phyloP scores from a whole-genome alignment of 179 eudicot species.

The Camellia oleifera region DNA sequence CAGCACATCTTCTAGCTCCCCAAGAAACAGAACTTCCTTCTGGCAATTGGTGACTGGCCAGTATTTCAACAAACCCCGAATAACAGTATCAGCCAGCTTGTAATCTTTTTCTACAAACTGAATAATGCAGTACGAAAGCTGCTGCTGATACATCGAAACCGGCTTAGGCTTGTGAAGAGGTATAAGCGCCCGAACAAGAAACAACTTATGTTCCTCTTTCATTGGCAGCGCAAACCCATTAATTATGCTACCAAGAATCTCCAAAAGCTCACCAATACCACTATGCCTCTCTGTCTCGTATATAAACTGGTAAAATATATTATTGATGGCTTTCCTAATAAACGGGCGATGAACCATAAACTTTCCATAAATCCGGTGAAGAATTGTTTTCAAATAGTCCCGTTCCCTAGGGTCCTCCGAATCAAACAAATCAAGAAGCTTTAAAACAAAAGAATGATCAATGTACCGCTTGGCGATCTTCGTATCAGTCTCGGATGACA shows the following conservation, averaged over 20 bases:
- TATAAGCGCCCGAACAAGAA: constrained; percentile 63
- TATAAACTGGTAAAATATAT: constrained; percentile 62
- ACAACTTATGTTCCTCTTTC: constrained; percentile 78
- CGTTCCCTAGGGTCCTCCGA: constrained; percentile 36
- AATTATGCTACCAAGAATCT: constrained; percentile 74
- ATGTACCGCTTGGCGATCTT: constrained; percentile 34
- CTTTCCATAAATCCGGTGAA: constrained; percentile 55
- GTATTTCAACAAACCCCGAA: constrained; percentile 67
- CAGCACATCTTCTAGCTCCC: constrained; percentile 73
- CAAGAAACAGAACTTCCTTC: constrained; percentile 68
- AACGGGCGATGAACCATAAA: constrained; percentile 77
- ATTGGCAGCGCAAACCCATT: constrained; percentile 84
- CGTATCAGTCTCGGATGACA: constrained; percentile 30
- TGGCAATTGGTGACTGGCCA: constrained; percentile 75
- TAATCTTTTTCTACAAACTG: constrained; percentile 77
- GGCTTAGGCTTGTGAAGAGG: constrained; percentile 76
- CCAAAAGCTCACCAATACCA: constrained; percentile 71
- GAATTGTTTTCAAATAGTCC: constrained; percentile 33
- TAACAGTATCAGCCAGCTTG: constrained; percentile 68
- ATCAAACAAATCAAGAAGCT: constrained; percentile 33
- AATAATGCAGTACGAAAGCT: constrained; percentile 63
- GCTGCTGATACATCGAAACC: constrained; percentile 59
- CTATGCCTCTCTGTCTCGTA: constrained; percentile 67
- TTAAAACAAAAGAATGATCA: constrained; percentile 32
- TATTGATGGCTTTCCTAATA: constrained; percentile 67